Evolutionary conservation across 2,329 filamentous ascomycete genomes (phyloP).

Genomic region (Fusarium lyarnte): DNA sequence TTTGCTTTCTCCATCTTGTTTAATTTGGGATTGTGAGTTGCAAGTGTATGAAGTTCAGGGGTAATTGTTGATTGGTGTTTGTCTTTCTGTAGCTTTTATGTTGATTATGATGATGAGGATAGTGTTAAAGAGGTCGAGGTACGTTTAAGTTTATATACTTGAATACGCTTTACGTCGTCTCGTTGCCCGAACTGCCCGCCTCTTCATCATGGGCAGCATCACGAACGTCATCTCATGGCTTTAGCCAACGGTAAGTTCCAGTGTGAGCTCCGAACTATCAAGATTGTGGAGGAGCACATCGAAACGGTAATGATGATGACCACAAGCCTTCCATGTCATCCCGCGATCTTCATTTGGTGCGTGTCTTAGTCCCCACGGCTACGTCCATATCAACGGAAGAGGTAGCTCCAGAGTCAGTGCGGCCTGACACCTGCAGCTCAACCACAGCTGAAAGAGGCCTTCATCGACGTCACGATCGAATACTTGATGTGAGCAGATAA

Average conservation of each 20-base stretch:
- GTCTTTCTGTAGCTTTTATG: background rate
- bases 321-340: slow-evolving; percentile 37
- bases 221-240: slow-evolving; percentile 26
- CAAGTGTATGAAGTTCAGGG: background rate
- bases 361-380: slow-evolving; percentile 6
- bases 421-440: background rate
- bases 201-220: slow-evolving; percentile 19
- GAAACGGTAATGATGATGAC: background rate
- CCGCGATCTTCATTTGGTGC: slow-evolving; percentile 28
- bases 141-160: slow-evolving; percentile 24
- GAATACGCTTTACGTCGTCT: background rate
- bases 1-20: slow-evolving; percentile 71
- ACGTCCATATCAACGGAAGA: slow-evolving; percentile 4
- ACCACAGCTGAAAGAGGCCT: slow-evolving; percentile 20
- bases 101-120: background rate
- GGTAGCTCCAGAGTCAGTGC: background rate
- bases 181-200: background rate
- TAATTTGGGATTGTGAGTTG: background rate
- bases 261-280: background rate
- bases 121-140: background rate
- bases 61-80: background rate
- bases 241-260: slow-evolving; percentile 7
- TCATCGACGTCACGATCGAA: slow-evolving; percentile 16
- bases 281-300: background rate
- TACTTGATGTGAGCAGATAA: background rate